These are phyloP conservation scores for Aspergillus sp. DNA, from an alignment of 2,329 filamentous ascomycete species.

Conservation along the genomic window DNA sequence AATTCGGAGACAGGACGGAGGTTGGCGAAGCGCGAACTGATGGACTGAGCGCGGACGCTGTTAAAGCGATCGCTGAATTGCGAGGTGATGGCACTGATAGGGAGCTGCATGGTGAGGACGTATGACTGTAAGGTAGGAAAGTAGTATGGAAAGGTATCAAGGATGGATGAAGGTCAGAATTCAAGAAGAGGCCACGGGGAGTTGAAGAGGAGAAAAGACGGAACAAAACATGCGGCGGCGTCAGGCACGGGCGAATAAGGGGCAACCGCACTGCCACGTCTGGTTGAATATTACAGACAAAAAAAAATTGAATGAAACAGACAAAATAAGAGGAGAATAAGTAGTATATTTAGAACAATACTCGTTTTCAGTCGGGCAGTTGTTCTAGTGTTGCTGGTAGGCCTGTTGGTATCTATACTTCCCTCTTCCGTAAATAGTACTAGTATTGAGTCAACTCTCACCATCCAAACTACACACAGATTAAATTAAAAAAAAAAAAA, in stretches of 20 bases:
- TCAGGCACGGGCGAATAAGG: neutral
- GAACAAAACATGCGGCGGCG: constrained; percentile 3
- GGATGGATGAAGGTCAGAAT: constrained; percentile 2
- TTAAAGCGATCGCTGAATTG: constrained; percentile 87
- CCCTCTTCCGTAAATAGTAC: too few species aligned
- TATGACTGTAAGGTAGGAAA: neutral
- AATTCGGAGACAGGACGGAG: constrained; percentile 88
- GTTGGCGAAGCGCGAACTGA: constrained; percentile 82
- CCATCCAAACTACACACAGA: neutral
- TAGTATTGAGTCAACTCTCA: too few species aligned
- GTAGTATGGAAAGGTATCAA: neutral
- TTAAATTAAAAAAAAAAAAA: neutral
- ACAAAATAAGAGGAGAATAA: neutral
- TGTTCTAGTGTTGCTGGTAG: too few species aligned
- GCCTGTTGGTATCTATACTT: too few species aligned
- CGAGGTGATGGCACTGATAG: constrained; percentile 83
- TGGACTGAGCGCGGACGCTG: constrained; percentile 68
- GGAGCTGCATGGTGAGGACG: constrained; percentile 68
- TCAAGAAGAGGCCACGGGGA: constrained; percentile 5
- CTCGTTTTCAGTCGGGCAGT: too few species aligned
- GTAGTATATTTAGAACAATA: too few species aligned
- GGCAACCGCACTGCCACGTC: neutral
- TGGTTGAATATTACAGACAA: neutral
- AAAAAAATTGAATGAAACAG: neutral
- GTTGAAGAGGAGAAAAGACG: constrained; percentile 4